A percentile compares a stretch with the other conserved stretches of the same genome.
Evolutionary conservation across 148 eudicot species (phyloP).

Genomic region (Camellia japonica): DNA sequence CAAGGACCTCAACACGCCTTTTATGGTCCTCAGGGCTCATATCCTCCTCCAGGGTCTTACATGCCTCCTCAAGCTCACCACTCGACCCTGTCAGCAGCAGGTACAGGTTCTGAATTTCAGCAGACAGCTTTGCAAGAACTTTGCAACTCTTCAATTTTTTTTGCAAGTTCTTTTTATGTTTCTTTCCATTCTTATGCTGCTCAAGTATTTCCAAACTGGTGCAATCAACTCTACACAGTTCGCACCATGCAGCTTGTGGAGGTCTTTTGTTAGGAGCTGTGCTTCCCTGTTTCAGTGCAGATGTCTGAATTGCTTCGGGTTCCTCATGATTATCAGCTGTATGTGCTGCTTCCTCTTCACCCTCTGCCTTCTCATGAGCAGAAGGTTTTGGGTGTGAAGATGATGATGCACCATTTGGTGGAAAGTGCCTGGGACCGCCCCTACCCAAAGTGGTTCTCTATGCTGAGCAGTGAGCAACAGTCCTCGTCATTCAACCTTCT

Average conservation of each 20-base stretch:
- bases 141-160: slow-evolving; percentile 18
- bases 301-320: no score
- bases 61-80: slow-evolving; percentile 20
- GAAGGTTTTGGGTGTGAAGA: no score
- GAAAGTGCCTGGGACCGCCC: no score
- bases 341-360: no score
- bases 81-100: slow-evolving; percentile 3
- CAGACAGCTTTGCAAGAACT: slow-evolving; percentile 19
- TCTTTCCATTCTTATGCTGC: slow-evolving; percentile 71
- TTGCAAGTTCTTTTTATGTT: slow-evolving; percentile 50
- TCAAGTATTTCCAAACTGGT: slow-evolving; percentile 60
- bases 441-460: no score
- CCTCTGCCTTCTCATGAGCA: no score
- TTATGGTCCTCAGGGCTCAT: slow-evolving; percentile 21
- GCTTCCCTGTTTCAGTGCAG: no score
- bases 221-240: slow-evolving; percentile 72
- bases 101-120: slow-evolving; percentile 8
- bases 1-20: slow-evolving; percentile 28
- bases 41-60: slow-evolving; percentile 22
- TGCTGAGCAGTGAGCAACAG: no score
- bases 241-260: slow-evolving; percentile 45
- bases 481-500: no score
- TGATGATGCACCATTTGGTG: no score
- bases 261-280: no score
- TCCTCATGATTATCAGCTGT: no score